Conservation (phyloP, 495 filamentous ascomycete genomes). For the Tirmania nivea region DNA sequence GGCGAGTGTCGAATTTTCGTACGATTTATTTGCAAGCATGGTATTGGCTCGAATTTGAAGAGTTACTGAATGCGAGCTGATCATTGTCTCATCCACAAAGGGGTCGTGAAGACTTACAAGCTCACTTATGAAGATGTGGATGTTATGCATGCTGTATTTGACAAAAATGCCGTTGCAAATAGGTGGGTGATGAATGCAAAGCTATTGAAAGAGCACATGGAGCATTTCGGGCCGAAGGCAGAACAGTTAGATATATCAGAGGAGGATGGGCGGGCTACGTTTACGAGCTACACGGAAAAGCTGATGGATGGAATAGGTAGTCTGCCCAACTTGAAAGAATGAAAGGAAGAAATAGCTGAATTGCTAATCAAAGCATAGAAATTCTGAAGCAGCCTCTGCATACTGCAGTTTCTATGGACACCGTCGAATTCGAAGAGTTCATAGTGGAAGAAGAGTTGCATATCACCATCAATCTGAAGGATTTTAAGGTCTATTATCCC, state of each 20-base stretch:
- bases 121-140: conserved; percentile 70
- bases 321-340: too few species aligned
- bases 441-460: conserved; percentile 52
- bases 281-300: conserved; percentile 85
- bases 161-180: conserved; percentile 44
- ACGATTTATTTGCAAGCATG: conserved; percentile 67
- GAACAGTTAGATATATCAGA: not conserved
- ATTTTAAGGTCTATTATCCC: conserved; percentile 42
- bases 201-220: conserved; percentile 61
- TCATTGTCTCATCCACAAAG: conserved; percentile 20
- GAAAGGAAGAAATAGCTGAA: not conserved
- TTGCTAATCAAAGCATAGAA: conserved; percentile 29
- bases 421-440: conserved; percentile 68
- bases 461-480: conserved; percentile 76
- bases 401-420: conserved; percentile 72
- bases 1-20: conserved; percentile 61
- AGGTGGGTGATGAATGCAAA: conserved; percentile 57
- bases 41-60: conserved; percentile 23
- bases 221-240: conserved; percentile 62
- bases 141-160: conserved; percentile 73
- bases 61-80: not conserved
- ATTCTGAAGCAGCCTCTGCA: conserved; percentile 84
- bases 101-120: conserved; percentile 77
- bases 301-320: conserved; percentile 60
- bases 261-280: not conserved